Percentiles rank a stretch among this genome's conserved stretches.
Conservation (phyloP, 1,139 yeast genomes). For the Pichia sp. region DNA sequence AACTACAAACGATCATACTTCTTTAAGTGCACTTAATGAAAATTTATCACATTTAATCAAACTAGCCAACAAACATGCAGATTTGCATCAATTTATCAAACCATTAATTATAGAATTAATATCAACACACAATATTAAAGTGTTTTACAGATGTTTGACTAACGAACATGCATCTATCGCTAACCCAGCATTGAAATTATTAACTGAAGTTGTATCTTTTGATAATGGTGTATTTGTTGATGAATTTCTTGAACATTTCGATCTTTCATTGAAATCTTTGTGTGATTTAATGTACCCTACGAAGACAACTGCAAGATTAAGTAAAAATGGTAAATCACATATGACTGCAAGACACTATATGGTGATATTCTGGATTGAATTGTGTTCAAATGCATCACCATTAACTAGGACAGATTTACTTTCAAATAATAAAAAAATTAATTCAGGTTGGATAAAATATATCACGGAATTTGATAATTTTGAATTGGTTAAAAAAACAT, state of each 20-base stretch:
- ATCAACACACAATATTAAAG: constrained; percentile 51
- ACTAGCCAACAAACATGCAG: constrained; percentile 21
- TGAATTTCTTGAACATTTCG: constrained; percentile 60
- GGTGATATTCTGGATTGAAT: constrained; percentile 53
- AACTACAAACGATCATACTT: constrained; percentile 54
- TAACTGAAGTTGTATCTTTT: constrained; percentile 48
- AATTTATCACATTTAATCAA: constrained; percentile 31
- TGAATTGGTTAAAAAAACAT: constrained; percentile 36
- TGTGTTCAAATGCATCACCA: constrained; percentile 45
- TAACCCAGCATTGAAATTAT: constrained; percentile 52
- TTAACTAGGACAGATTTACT: constrained; percentile 59
- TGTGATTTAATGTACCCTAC: constrained; percentile 58
- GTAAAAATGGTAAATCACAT: constrained; percentile 31
- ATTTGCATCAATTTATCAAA: constrained; percentile 30
- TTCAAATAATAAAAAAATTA: constrained; percentile 49
- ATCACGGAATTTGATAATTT: constrained; percentile 50
- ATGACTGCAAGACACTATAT: constrained; percentile 51
- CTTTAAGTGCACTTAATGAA: constrained; percentile 39
- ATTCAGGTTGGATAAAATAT: constrained; percentile 60
- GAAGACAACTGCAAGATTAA: constrained; percentile 38
- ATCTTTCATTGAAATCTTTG: constrained; percentile 54
- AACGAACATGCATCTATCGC: constrained; percentile 55
- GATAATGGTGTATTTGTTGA: constrained; percentile 46
- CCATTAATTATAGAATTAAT: constrained; percentile 45
- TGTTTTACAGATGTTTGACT: constrained; percentile 63